These are phyloP conservation scores for Tetradesmus obliquus DNA, from an alignment of 139 green algal genomes.

Conservation along the genomic window DNA sequence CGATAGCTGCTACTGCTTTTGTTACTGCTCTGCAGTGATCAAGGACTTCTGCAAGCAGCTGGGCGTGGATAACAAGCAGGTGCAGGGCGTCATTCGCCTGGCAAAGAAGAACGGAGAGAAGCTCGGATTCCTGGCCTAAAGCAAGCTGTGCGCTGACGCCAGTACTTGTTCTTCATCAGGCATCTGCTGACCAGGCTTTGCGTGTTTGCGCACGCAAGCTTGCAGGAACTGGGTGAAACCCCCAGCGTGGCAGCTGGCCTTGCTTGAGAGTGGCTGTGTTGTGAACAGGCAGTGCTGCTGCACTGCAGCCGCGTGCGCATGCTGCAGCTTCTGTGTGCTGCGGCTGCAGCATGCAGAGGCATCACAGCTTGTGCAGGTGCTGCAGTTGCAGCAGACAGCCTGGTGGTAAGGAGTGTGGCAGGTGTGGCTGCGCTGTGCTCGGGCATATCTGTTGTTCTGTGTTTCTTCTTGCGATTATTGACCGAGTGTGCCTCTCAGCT, in stretches of 20 bases:
- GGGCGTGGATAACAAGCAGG: slow-evolving; percentile 91
- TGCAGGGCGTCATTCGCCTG: slow-evolving; percentile 95
- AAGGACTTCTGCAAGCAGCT: slow-evolving; percentile 96
- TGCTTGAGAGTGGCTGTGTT: neutral
- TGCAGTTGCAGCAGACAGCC: neutral
- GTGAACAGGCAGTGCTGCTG: neutral
- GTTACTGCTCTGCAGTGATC: slow-evolving; percentile 85
- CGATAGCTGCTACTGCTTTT: neutral
- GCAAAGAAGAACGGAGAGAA: slow-evolving; percentile 99
- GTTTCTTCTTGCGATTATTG: neutral
- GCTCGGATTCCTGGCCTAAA: slow-evolving; percentile 95
- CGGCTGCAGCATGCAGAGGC: neutral
- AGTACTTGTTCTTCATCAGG: neutral
- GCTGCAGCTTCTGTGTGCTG: slow-evolving; percentile 4
- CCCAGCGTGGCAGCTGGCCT: neutral
- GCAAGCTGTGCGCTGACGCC: neutral
- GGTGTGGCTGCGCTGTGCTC: neutral
- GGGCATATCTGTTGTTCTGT: neutral
- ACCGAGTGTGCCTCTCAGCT: neutral
- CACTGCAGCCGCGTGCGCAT: neutral
- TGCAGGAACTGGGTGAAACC: neutral
- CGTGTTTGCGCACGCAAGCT: neutral
- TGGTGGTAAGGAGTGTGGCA: neutral
- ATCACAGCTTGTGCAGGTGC: neutral
- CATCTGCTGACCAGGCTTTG: neutral